These are phyloP conservation scores for Fusarium equiseti DNA, from an alignment of 2,329 filamentous ascomycete species.

Conservation along the genomic window DNA sequence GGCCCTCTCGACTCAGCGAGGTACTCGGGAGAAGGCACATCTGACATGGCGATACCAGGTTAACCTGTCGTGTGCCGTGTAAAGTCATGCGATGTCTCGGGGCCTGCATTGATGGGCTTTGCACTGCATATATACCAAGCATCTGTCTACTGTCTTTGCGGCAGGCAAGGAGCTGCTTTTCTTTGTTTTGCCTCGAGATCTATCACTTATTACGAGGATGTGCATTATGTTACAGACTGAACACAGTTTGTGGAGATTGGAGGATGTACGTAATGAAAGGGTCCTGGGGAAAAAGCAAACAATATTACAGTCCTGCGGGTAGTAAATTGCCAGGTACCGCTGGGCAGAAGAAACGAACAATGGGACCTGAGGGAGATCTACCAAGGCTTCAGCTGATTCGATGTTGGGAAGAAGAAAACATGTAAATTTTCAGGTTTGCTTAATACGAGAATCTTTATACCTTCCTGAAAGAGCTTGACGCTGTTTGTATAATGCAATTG, in stretches of 20 bases:
- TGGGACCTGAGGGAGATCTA: background rate
- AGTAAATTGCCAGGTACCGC: background rate
- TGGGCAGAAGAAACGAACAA: background rate
- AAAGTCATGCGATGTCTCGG: background rate
- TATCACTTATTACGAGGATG: background rate
- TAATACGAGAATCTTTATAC: background rate
- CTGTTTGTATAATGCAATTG: background rate
- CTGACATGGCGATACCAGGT: constrained; percentile 5
- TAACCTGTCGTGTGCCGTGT: background rate
- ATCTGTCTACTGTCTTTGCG: no score
- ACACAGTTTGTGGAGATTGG: background rate
- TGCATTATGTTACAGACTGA: background rate
- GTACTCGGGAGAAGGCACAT: constrained; percentile 18
- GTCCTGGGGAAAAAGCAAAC: background rate
- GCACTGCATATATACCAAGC: background rate
- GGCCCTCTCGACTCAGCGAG: constrained; percentile 25
- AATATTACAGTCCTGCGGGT: background rate
- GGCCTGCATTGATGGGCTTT: background rate
- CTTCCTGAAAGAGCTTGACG: background rate
- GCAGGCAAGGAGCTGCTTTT: background rate
- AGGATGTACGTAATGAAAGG: background rate
- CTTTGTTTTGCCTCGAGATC: background rate
- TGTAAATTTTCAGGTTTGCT: background rate
- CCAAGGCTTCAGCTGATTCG: background rate
- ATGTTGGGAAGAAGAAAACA: background rate